Conservation (phyloP, 495 filamentous ascomycete genomes). For the Neurospora discreta region DNA sequence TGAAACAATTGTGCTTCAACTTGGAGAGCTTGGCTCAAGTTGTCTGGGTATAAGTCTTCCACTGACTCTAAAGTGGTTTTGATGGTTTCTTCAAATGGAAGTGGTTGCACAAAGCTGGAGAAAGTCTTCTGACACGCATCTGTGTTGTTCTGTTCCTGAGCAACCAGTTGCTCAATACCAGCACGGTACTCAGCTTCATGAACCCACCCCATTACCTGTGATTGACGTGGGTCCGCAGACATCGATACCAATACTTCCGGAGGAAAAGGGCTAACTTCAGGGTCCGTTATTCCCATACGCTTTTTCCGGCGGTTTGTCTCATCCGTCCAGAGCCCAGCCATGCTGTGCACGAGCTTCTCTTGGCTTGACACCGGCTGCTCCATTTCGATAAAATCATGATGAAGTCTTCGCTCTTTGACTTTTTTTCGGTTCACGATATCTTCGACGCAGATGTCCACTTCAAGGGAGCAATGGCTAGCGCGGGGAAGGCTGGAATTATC, state of each 20-base stretch:
- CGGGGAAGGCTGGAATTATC: conserved; percentile 54
- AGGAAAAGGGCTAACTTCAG: conserved; percentile 62
- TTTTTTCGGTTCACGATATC: conserved; percentile 76
- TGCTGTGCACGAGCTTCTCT: conserved; percentile 76
- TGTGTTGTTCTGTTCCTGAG: conserved; percentile 47
- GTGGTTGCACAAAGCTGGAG: conserved; percentile 46
- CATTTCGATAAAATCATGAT: conserved; percentile 79
- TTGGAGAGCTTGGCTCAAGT: conserved; percentile 40
- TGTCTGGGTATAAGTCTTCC: conserved; percentile 71
- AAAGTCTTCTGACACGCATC: conserved; percentile 43
- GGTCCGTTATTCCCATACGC: conserved; percentile 48
- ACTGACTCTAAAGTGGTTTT: conserved; percentile 73
- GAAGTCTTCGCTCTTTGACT: conserved; percentile 61
- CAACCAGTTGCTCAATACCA: conserved; percentile 47
- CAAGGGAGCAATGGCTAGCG: conserved; percentile 77
- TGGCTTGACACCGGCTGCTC: conserved; percentile 51
- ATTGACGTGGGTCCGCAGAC: conserved; percentile 67
- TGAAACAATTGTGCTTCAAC: conserved; percentile 17
- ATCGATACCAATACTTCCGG: conserved; percentile 72
- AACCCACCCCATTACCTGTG: conserved; percentile 65
- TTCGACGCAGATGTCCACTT: conserved; percentile 79
- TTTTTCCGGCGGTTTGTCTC: conserved; percentile 71
- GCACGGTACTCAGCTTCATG: conserved; percentile 77
- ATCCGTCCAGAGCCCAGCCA: conserved; percentile 89
- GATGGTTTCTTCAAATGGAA: conserved; percentile 44